Percentiles rank a stretch among this genome's conserved stretches.
These are phyloP conservation scores for Aspergillus sp. DNA, from an alignment of 2,329 filamentous ascomycete species.

Conservation along the genomic window DNA sequence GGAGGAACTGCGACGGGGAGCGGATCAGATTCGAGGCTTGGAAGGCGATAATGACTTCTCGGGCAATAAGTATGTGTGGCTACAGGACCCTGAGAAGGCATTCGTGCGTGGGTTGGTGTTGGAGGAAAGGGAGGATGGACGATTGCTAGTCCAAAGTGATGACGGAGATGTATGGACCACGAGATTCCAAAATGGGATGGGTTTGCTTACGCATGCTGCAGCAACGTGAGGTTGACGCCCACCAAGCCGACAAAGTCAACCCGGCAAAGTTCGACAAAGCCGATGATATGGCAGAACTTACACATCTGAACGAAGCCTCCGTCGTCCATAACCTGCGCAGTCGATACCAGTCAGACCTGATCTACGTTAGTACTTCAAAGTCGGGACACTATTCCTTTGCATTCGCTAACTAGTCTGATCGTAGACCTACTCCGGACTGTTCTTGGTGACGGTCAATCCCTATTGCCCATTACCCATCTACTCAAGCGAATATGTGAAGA, in stretches of 20 bases:
- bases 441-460: slow-evolving; percentile 93
- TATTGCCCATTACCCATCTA: slow-evolving; percentile 95
- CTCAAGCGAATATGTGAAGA: slow-evolving; percentile 91
- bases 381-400: not conserved
- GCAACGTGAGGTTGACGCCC: slow-evolving; percentile 77
- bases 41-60: slow-evolving; percentile 99
- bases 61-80: slow-evolving; percentile 95
- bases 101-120: slow-evolving; percentile 91
- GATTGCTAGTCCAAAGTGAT: slow-evolving; percentile 80
- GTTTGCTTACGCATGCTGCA: slow-evolving; percentile 30
- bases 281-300: slow-evolving; percentile 97
- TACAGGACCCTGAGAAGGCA: slow-evolving; percentile 74
- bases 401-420: slow-evolving; percentile 4
- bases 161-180: slow-evolving; percentile 64
- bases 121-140: slow-evolving; percentile 61
- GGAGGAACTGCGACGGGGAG: slow-evolving; percentile 58
- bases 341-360: slow-evolving; percentile 89
- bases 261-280: slow-evolving; percentile 99
- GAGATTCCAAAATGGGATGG: not conserved
- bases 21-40: slow-evolving; percentile 56
- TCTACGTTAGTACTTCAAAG: slow-evolving; percentile 55
- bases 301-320: slow-evolving; percentile 93
- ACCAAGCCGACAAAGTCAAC: slow-evolving; percentile 96
- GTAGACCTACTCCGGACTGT: slow-evolving; percentile 95
- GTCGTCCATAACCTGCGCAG: slow-evolving; percentile 95